Conservation (phyloP, 1,284 basidiomycete genomes). For the Pseudozyma pruni region DNA sequence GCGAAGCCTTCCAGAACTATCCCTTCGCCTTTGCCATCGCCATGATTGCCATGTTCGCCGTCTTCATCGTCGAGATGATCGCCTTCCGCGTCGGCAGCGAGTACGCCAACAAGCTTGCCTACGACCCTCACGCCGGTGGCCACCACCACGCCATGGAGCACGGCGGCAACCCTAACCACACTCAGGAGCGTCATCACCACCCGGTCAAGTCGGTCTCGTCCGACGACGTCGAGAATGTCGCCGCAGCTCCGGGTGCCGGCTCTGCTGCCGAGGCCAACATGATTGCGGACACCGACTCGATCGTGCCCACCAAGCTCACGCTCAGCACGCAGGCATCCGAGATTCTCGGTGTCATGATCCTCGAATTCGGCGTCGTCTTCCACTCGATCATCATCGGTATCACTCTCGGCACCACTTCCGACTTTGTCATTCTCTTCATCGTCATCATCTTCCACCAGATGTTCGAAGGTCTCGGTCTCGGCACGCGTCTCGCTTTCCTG, state of each 20-base stretch:
- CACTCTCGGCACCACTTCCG: slow-evolving; percentile 84
- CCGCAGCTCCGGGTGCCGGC: neutral
- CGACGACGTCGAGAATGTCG: slow-evolving; percentile 22
- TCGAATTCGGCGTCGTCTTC: slow-evolving; percentile 90
- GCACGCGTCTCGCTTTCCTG: slow-evolving; percentile 58
- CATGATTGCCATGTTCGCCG: slow-evolving; percentile 62
- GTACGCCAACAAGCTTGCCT: slow-evolving; percentile 52
- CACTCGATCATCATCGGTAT: slow-evolving; percentile 88
- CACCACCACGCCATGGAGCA: slow-evolving; percentile 63
- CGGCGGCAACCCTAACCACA: slow-evolving; percentile 17
- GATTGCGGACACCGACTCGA: slow-evolving; percentile 15
- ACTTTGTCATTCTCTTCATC: slow-evolving; percentile 85
- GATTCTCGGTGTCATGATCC: slow-evolving; percentile 83
- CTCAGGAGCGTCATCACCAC: slow-evolving; percentile 3
- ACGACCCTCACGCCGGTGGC: slow-evolving; percentile 63
- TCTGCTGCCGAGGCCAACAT: slow-evolving; percentile 29
- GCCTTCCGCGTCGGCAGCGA: slow-evolving; percentile 61
- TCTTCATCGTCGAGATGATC: slow-evolving; percentile 63
- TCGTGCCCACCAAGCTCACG: neutral
- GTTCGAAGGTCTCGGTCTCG: slow-evolving; percentile 67
- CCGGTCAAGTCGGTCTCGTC: slow-evolving; percentile 5
- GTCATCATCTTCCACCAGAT: slow-evolving; percentile 78
- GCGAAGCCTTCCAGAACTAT: slow-evolving; percentile 52
- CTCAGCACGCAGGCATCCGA: slow-evolving; percentile 72
- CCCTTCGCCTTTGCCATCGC: slow-evolving; percentile 63